Evolutionary conservation across 331 rosid genomes (phyloP).

Genomic region (Malus hybrid): DNA sequence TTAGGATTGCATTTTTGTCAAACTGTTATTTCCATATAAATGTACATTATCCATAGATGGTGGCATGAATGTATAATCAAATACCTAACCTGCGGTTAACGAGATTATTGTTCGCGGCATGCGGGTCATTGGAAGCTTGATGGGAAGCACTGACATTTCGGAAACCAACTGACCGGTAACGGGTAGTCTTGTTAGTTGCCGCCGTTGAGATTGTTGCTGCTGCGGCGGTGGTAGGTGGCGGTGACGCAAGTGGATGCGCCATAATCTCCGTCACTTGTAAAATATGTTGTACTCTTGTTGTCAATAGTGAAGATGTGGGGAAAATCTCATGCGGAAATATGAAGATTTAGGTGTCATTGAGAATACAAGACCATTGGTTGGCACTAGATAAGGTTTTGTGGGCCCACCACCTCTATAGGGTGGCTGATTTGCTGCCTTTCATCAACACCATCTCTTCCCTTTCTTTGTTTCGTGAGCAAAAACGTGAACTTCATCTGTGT

Average conservation of each 20-base stretch:
- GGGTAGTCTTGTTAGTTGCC: slow-evolving; percentile 5
- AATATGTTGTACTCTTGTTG: no score
- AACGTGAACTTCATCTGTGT: no score
- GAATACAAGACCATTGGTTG: slow-evolving; percentile 46
- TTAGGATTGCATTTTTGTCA: no score
- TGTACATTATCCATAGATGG: no score
- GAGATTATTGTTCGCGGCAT: neutral
- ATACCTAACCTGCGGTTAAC: slow-evolving; percentile 27
- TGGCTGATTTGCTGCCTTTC: neutral
- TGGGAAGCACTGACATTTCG: slow-evolving; percentile 19
- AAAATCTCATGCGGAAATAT: neutral
- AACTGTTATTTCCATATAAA: no score
- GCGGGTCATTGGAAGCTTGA: slow-evolving; percentile 5
- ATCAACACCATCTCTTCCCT: no score
- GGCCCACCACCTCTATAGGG: slow-evolving; percentile 10
- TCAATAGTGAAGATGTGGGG: neutral
- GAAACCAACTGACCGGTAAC: slow-evolving; percentile 1
- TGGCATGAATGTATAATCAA: neutral
- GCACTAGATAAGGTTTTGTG: slow-evolving; percentile 60
- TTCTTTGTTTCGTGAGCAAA: no score
- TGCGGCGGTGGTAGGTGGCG: slow-evolving; percentile 23
- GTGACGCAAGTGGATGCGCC: slow-evolving; percentile 50
- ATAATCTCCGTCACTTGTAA: neutral
- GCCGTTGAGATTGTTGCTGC: slow-evolving; percentile 25
- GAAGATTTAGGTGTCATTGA: slow-evolving; percentile 2